Base-by-base conservation (phyloP, 345 rosid genomes). In the Odontarrhena argentea region DNA sequence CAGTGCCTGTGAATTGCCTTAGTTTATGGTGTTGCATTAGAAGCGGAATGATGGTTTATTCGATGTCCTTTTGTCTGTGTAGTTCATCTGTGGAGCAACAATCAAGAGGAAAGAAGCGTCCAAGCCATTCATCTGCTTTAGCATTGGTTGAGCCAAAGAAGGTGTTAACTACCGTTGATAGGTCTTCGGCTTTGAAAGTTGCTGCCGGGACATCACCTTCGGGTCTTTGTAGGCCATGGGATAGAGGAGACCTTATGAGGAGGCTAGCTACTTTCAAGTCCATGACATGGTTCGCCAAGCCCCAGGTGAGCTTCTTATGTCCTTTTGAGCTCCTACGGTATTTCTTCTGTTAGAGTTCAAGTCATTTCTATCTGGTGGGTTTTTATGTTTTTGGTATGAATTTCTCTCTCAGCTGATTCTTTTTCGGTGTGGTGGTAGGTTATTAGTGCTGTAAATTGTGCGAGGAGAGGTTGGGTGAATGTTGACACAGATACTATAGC, bases 251-350 rank as follows among this genome's bases (percentile, higher is more conserved):
- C 63, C 85, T 94, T 69, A 79, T 94, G 88, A 85, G 82, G 80
- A 84, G 99, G 73, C 65, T 84, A 9, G 82, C 96, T 40, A 85
- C 95, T 26, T 94, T 85, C 69, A 94, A 91, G 83, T 91, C 99
- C 57, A 94, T 94, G 99, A 87, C 92, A 13, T 94, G 99, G 95
- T 88, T 94, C 48, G 96, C 96, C 28, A 91, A 88, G 64, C 97
- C 96, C 50, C 80, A 87, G 96, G 99, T 90, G 53, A 52, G 49
- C 46, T 49, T 9, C 55, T 66, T 66, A n/a, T 42, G 38, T n/a
- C 35, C 42, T 64, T 64, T 50, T 58, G n/a, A 11, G 22, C 26
- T 1, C 24, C 7, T 13, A 43, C 3, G 3, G 0, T 43, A 13
- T 35, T 22, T 10, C 55, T 63, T 47, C 35, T 34, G 4, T 48